These are phyloP conservation scores for Seiridium cupressi DNA, from an alignment of 2,329 filamentous ascomycete genomes.

Conservation along the genomic window DNA sequence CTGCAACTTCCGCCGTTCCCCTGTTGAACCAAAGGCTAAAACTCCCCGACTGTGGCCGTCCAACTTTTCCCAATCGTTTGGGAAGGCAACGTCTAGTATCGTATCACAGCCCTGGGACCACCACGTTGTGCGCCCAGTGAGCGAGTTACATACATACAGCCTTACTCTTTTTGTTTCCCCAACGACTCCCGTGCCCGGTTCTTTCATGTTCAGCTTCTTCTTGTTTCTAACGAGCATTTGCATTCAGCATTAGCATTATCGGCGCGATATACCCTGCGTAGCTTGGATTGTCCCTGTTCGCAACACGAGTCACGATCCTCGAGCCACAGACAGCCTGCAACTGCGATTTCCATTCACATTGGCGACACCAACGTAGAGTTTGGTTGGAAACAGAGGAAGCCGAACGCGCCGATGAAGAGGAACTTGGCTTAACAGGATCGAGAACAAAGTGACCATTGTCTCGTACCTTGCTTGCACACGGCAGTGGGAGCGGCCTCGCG, in stretches of 20 bases:
- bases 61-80: background rate
- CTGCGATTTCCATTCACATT: background rate
- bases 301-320: constrained; percentile 1
- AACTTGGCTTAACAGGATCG: background rate
- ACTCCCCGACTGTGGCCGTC: background rate
- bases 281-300: constrained; percentile 8
- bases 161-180: background rate
- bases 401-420: background rate
- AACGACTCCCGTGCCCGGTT: too few species aligned
- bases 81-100: constrained; percentile 6
- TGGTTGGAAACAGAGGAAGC: too few species aligned
- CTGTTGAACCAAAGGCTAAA: constrained; percentile 3
- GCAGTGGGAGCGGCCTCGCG: background rate
- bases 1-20: background rate
- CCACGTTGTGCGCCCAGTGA: background rate
- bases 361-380: too few species aligned
- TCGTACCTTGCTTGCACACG: background rate
- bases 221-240: constrained; percentile 21
- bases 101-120: background rate
- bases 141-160: background rate
- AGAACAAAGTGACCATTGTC: background rate
- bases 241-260: constrained; percentile 21
- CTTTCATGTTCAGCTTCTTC: constrained; percentile 1
- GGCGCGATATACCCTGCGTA: constrained; percentile 19
- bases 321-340: background rate